Base-by-base conservation (phyloP, 2,329 filamentous ascomycete genomes). In the Hymenoscyphus albidus region DNA sequence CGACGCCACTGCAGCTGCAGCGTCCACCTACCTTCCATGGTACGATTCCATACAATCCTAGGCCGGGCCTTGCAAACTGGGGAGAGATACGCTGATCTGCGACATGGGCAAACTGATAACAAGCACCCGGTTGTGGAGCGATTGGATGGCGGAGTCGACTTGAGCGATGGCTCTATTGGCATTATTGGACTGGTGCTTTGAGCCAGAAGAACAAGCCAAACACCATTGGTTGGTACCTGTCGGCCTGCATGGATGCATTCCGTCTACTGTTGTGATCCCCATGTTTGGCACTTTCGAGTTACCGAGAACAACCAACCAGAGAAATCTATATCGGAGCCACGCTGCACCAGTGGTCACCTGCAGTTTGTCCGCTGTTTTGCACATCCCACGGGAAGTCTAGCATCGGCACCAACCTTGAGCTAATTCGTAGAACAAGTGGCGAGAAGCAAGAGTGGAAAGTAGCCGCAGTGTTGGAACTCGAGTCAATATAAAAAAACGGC, bases 171-270 rank as follows among this genome's bases (percentile, higher is more conserved):
- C 35, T 35, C 3, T 1, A 10, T 35, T 35, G 35, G 35, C 35
- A 5, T 27, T n/a, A 16, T 51, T 51, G 44, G n/a, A 22, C 22
- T 27, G 44, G 22, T n/a, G 7, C 44, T 22, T 10, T 51, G 44
- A 51, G 44, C 44, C 44, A 51, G 44, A 51, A 51, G 22, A 18
- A 18, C 12, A 51, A 51, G 3, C n/a, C 44, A 10, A 51, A 18
- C 44, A 22, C 18, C 44, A 62, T 62, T 62, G 59, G 59, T 38
- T 32, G 59, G 59, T 56, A 62, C 59, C 59, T 62, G 59, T 55
- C 40, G 38, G 39, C 22, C 44, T 51, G 44, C 44, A 51, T 51
- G 18, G 44, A 1, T 48, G 16, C 5, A 48, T 18, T 48, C 18
- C 5, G 44, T 51, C 14, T 51, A 16, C 14, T 44, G 44, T 22